A percentile compares a stretch with the other conserved stretches of the same genome.
These are phyloP conservation scores for Monosporozyma unispora DNA, from an alignment of 805 yeast species.

Conservation along the genomic window DNA sequence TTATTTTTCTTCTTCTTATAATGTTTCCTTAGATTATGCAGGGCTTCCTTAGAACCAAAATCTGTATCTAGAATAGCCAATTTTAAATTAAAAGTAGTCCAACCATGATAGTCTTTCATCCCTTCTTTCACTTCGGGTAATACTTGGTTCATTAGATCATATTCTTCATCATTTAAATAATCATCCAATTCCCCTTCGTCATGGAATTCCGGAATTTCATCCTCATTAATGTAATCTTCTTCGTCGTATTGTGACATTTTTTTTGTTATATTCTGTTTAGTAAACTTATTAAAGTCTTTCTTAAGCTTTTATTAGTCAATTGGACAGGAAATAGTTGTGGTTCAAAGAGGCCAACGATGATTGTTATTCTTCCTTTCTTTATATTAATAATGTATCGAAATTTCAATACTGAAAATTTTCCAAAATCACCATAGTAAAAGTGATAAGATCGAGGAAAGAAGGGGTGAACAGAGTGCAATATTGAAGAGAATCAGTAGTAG, in stretches of 20 bases:
- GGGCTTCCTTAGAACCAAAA: slow-evolving; percentile 38
- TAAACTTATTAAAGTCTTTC: background rate
- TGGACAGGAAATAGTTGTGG: too few relatives aligned
- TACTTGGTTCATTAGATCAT: slow-evolving; percentile 35
- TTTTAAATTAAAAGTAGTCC: slow-evolving; percentile 38
- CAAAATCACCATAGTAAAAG: background rate
- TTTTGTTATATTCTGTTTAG: background rate
- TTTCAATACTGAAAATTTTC: background rate
- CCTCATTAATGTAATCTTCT: slow-evolving; percentile 24
- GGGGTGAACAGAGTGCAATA: background rate
- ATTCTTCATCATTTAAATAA: slow-evolving; percentile 30
- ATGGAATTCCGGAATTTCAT: slow-evolving; percentile 28
- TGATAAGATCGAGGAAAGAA: background rate
- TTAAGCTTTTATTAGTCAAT: too few relatives aligned
- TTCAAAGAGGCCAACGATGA: too few relatives aligned
- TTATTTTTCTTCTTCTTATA: slow-evolving; percentile 25
- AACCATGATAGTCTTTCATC: slow-evolving; percentile 35
- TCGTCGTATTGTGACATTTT: slow-evolving; percentile 8
- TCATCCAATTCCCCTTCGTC: slow-evolving; percentile 35
- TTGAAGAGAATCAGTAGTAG: background rate
- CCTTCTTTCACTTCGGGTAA: slow-evolving; percentile 37
- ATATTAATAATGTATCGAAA: background rate
- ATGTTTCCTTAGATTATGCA: slow-evolving; percentile 31
- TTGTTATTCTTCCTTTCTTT: background rate
- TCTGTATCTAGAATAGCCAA: slow-evolving; percentile 45